A percentile compares a stretch with the other conserved stretches of the same genome.
Conservation (phyloP, 148 eudicot genomes). For the Vaccinium darrowii region DNA sequence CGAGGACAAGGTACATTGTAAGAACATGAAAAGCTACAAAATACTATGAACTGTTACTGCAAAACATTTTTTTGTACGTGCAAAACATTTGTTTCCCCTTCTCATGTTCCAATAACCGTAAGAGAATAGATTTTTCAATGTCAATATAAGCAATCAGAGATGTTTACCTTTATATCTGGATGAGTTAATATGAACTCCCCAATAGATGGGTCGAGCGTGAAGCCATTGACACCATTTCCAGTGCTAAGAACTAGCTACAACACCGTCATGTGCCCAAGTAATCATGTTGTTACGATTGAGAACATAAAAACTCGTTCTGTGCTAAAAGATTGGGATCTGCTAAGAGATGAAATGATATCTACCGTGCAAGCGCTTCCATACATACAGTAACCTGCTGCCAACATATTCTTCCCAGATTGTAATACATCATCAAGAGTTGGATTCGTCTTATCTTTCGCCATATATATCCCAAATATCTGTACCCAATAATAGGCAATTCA, state of each 20-base stretch:
- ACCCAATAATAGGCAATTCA: neutral
- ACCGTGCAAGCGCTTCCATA: slow-evolving; percentile 99
- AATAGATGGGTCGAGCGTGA: slow-evolving; percentile 95
- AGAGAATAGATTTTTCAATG: neutral
- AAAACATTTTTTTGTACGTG: neutral
- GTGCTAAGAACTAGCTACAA: slow-evolving; percentile 84
- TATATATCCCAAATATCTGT: slow-evolving; percentile 91
- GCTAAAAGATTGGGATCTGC: neutral
- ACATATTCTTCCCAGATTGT: slow-evolving; percentile 79
- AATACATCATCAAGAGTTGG: slow-evolving; percentile 71
- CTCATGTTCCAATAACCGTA: neutral
- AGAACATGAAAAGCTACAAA: neutral
- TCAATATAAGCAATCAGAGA: neutral
- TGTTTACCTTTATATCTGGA: slow-evolving; percentile 74
- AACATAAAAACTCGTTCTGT: neutral
- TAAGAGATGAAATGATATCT: neutral
- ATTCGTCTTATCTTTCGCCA: slow-evolving; percentile 60
- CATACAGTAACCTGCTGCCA: slow-evolving; percentile 99
- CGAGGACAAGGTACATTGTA: neutral
- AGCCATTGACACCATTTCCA: slow-evolving; percentile 88
- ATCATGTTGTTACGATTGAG: neutral
- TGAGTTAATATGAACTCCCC: slow-evolving; percentile 93
- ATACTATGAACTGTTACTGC: neutral
- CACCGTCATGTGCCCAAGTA: neutral
- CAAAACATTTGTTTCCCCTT: neutral